These are phyloP conservation scores for Ustilago nuda DNA, from an alignment of 1,284 basidiomycete species.

Conservation along the genomic window DNA sequence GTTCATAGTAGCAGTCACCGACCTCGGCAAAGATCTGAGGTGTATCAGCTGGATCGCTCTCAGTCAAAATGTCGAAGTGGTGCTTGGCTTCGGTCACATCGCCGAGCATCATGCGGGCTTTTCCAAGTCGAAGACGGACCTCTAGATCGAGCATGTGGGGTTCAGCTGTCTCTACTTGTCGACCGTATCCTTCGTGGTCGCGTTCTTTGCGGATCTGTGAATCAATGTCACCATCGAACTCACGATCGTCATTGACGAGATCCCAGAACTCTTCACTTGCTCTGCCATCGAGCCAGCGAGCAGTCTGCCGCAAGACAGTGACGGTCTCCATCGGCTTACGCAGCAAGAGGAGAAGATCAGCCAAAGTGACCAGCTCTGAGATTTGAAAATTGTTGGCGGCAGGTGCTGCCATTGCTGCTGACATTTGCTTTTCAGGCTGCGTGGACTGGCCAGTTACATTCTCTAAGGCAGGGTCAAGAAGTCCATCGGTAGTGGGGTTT, in stretches of 20 bases:
- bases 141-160: slow-evolving; percentile 81
- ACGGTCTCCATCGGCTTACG: slow-evolving; percentile 79
- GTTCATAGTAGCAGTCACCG: slow-evolving; percentile 60
- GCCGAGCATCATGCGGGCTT: slow-evolving; percentile 84
- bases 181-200: slow-evolving; percentile 64
- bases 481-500: slow-evolving; percentile 43
- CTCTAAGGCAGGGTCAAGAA: slow-evolving; percentile 32
- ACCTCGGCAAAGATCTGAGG: slow-evolving; percentile 58
- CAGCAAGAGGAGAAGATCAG: slow-evolving; percentile 82
- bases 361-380: slow-evolving; percentile 77
- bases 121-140: slow-evolving; percentile 84
- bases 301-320: slow-evolving; percentile 79
- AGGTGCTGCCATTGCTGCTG: slow-evolving; percentile 6
- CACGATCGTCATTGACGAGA: slow-evolving; percentile 79
- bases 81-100: slow-evolving; percentile 83
- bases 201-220: slow-evolving; percentile 40
- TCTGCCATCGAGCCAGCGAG: slow-evolving; percentile 89
- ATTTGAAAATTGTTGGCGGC: slow-evolving; percentile 55
- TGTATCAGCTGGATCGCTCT: slow-evolving; percentile 47
- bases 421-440: neutral
- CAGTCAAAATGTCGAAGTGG: slow-evolving; percentile 59
- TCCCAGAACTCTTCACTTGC: slow-evolving; percentile 83
- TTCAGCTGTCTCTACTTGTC: slow-evolving; percentile 65
- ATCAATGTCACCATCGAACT: slow-evolving; percentile 76
- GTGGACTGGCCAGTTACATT: neutral